phyloP scores from a whole-genome alignment of 1,139 yeast species.

The Suhomyces maxii region DNA sequence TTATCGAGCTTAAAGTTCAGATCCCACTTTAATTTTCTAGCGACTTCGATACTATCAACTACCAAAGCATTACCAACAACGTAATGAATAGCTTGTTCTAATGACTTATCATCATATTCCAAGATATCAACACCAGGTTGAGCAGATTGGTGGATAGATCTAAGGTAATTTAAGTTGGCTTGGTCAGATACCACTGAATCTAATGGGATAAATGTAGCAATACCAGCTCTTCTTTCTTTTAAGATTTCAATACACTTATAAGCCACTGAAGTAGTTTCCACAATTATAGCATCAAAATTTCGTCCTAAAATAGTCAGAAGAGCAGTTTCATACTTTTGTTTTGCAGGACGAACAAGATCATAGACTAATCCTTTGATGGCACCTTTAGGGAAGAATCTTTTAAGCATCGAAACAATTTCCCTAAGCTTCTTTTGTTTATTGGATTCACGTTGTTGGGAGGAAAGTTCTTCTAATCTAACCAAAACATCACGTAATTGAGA shows the following conservation, averaged over 20 bases:
- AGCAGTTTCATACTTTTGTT: slow-evolving; percentile 73
- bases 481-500: slow-evolving; percentile 65
- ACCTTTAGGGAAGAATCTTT: slow-evolving; percentile 62
- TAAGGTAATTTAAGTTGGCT: slow-evolving; percentile 55
- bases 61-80: slow-evolving; percentile 80
- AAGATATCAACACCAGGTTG: slow-evolving; percentile 74
- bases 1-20: slow-evolving; percentile 46
- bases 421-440: slow-evolving; percentile 65
- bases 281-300: slow-evolving; percentile 79
- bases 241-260: slow-evolving; percentile 78
- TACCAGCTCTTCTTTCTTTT: slow-evolving; percentile 84
- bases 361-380: slow-evolving; percentile 79
- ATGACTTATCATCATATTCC: slow-evolving; percentile 59
- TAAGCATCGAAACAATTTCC: slow-evolving; percentile 69
- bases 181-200: slow-evolving; percentile 65
- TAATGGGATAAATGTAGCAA: slow-evolving; percentile 84
- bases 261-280: slow-evolving; percentile 74
- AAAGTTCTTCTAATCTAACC: slow-evolving; percentile 64
- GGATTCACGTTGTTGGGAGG: slow-evolving; percentile 75
- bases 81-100: slow-evolving; percentile 79
- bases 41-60: slow-evolving; percentile 70
- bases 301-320: slow-evolving; percentile 78
- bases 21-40: slow-evolving; percentile 75
- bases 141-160: slow-evolving; percentile 57
- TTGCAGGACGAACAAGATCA: slow-evolving; percentile 79